Evolutionary conservation across 768 basidiomycete genomes (phyloP).

Genomic region (Serpula lacrymans): DNA sequence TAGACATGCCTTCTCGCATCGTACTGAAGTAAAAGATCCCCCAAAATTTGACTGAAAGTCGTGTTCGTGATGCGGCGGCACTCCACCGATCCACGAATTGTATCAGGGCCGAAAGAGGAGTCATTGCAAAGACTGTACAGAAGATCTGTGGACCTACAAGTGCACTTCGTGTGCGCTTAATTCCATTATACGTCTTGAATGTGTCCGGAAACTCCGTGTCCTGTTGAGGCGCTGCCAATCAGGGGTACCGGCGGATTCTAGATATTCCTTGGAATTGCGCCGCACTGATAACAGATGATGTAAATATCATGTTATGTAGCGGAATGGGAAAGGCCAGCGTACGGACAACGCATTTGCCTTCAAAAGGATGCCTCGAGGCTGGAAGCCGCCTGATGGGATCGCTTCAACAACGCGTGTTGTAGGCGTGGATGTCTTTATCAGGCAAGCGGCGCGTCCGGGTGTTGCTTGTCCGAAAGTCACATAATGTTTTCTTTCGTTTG

Average conservation of each 20-base stretch:
- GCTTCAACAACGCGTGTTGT: conserved; percentile 28
- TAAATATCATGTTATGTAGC: conserved; percentile 25
- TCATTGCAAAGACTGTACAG: conserved; percentile 12
- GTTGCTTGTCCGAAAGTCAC: too few species aligned
- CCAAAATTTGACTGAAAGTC: conserved; percentile 24
- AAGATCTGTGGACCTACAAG: conserved; percentile 9
- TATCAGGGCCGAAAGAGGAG: conserved; percentile 16
- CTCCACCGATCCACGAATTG: conserved; percentile 10
- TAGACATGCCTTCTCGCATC: conserved; percentile 17
- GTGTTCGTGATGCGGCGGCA: conserved; percentile 10
- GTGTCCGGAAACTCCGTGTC: conserved; percentile 23
- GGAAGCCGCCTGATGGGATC: conserved; percentile 17
- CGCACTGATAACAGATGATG: conserved; percentile 25
- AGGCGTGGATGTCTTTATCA: conserved; percentile 33
- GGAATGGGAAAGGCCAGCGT: conserved; percentile 8
- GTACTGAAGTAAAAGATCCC: conserved; percentile 31
- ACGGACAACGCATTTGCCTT: conserved; percentile 17
- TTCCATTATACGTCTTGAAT: conserved; percentile 27
- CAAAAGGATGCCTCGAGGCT: conserved; percentile 29
- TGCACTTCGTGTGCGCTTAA: conserved; percentile 8
- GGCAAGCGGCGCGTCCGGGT: conserved; percentile 22
- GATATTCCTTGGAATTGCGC: conserved; percentile 7
- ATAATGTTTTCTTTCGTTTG: too few species aligned
- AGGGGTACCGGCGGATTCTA: conserved; percentile 7
- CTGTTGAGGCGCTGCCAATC: conserved; percentile 14